Percentiles rank a stretch among this genome's conserved stretches.
These are phyloP conservation scores for Penicillium sp. DNA, from an alignment of 2,329 filamentous ascomycete species.

Conservation along the genomic window DNA sequence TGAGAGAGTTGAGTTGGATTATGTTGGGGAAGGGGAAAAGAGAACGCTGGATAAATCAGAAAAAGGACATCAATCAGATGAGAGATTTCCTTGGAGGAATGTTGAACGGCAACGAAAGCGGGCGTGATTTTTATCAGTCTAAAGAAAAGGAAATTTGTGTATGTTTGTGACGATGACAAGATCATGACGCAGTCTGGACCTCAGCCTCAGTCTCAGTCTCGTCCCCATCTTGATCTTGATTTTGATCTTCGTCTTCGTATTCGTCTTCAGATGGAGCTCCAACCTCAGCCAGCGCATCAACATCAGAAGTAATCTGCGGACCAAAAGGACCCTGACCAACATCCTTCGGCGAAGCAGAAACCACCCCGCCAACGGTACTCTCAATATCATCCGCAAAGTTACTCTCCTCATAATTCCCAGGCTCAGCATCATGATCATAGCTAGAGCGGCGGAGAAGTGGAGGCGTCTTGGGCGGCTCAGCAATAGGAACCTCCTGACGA, in stretches of 20 bases:
- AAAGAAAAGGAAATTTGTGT: not conserved
- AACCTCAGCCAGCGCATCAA: constrained; percentile 2
- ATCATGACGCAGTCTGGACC: not conserved
- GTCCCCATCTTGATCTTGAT: no score
- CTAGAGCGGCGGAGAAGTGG: constrained; percentile 59
- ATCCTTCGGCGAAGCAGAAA: constrained; percentile 39
- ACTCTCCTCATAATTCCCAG: constrained; percentile 50
- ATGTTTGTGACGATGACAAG: not conserved
- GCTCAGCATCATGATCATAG: constrained; percentile 65
- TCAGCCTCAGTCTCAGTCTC: constrained; percentile 4
- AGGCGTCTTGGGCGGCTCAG: constrained; percentile 53
- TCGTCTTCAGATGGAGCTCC: not conserved
- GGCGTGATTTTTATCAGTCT: constrained; percentile 7
- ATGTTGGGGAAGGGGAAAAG: not conserved
- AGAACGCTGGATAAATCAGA: constrained; percentile 7
- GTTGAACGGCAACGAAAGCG: no score
- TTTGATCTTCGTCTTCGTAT: constrained; percentile 4
- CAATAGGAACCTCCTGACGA: constrained; percentile 34
- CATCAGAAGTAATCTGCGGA: constrained; percentile 30
- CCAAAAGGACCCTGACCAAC: constrained; percentile 36
- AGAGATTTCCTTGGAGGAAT: no score
- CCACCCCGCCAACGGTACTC: constrained; percentile 50
- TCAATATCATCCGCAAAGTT: constrained; percentile 56
- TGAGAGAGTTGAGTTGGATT: no score
- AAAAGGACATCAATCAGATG: constrained; percentile 6